Base-by-base conservation (phyloP, 768 basidiomycete genomes). In the Amanita pseudoporphyria region DNA sequence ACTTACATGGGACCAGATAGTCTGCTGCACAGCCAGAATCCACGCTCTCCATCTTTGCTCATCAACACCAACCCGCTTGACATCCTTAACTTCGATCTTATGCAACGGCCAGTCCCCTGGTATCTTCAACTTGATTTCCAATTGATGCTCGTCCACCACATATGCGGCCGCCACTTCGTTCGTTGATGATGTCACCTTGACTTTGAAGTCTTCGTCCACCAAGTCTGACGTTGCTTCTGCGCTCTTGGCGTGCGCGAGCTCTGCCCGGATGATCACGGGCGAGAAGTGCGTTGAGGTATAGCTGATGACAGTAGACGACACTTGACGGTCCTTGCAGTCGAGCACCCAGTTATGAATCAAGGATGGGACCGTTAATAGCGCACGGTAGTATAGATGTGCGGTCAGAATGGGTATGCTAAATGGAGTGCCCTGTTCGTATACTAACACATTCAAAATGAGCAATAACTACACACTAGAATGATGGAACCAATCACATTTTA, bases 41-140 rank as follows among this genome's bases (percentile, higher is more conserved):
- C 95, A 99, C 1, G 86, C 85, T 54, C 93, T 73, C 95, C 94
- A 98, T 52, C 79, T 79, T 52, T 81, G 82, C 59, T 95, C 93
- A 14, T 86, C 79, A 6, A 98, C 91, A 5, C 92, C 96, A 7
- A 96, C 82, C 54, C 79, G 74, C 60, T 82, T 81, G 33, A 84
- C 71, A 53, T 94, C 94, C 59, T 79, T 78, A n/a, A 97, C 81
- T 58, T 94, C 93, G 22, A 97, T 84, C 38, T 74, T 76, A 54
- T 84, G 84, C 31, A 99, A 69, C 0, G 96, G 96, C 81, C 90
- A 99, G 59, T 97, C 95, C 2, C 66, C 61, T 5, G 96, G 96
- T 24, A 98, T 81, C 57, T 82, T 79, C 53, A 98, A 69, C 33
- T 76, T 81, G 51, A 99, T 81, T 67, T 98, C 95, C 55, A 99